Conservation (phyloP, 306 rosid species). For the Arachis hypogaea region DNA sequence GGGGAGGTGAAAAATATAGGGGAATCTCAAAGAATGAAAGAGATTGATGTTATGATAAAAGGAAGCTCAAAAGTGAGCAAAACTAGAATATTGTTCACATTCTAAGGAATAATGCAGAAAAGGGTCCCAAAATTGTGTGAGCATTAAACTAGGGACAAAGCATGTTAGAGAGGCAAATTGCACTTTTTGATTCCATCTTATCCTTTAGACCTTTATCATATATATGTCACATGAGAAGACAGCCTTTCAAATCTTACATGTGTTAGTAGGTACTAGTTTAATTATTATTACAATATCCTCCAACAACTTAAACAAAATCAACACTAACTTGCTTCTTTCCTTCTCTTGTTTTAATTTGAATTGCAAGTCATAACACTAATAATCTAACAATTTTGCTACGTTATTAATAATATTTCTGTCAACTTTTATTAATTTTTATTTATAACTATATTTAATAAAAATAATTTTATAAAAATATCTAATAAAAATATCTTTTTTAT, state of each 20-base stretch:
- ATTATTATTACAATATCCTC: conserved; percentile 21
- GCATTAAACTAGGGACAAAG: conserved; percentile 52
- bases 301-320: conserved; percentile 25
- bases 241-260: conserved; percentile 40
- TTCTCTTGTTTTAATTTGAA: conserved; percentile 24
- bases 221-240: conserved; percentile 42
- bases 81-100: conserved; percentile 40
- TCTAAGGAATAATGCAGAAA: conserved; percentile 34
- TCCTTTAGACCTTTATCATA: conserved; percentile 29
- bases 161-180: conserved; percentile 29
- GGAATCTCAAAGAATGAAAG: background rate
- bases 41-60: background rate
- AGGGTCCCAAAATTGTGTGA: conserved; percentile 45
- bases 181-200: conserved; percentile 61
- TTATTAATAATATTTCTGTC: no score
- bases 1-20: background rate
- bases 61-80: conserved; percentile 35
- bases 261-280: conserved; percentile 4
- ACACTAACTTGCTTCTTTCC: background rate
- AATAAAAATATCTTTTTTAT: no score
- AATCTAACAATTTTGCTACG: no score
- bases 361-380: conserved; percentile 1
- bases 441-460: no score
- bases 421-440: no score
- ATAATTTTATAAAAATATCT: no score